A percentile compares a stretch with the other conserved stretches of the same genome.
Conservation (phyloP, 495 filamentous ascomycete genomes). For the Podospora pseudopauciseta region DNA sequence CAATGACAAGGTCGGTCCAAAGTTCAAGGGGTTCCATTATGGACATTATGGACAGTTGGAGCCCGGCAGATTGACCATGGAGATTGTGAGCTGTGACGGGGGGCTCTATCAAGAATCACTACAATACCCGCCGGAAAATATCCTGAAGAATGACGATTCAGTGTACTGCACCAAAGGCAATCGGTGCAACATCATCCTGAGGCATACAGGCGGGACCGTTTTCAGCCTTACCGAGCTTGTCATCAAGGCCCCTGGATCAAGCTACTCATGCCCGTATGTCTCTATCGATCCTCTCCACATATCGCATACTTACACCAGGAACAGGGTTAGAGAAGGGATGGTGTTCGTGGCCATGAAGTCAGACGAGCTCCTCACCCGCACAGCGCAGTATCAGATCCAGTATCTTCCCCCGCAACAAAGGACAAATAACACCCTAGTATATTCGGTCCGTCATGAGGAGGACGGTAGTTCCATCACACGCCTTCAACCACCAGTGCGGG, state of each 20-base stretch:
- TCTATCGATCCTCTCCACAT: conserved; percentile 6
- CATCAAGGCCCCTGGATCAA: conserved; percentile 77
- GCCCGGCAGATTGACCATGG: conserved; percentile 74
- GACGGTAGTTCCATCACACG: conserved; percentile 34
- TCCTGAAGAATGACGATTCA: conserved; percentile 72
- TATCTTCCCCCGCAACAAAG: conserved; percentile 40
- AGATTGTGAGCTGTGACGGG: conserved; percentile 85
- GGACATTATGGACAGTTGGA: conserved; percentile 81
- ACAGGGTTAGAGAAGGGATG: conserved; percentile 78
- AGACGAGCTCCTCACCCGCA: conserved; percentile 69
- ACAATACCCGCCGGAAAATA: conserved; percentile 70
- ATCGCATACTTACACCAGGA: conserved; percentile 24
- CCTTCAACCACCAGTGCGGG: not conserved
- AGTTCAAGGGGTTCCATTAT: conserved; percentile 63
- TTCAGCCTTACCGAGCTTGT: conserved; percentile 81
- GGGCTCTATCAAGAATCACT: conserved; percentile 63
- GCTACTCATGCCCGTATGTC: conserved; percentile 83
- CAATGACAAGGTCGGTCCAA: conserved; percentile 51
- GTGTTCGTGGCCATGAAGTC: conserved; percentile 84
- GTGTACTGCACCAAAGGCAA: conserved; percentile 87
- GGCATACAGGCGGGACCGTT: conserved; percentile 69
- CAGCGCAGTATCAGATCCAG: conserved; percentile 71
- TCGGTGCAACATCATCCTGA: conserved; percentile 78
- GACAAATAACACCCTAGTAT: conserved; percentile 34
- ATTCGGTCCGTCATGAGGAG: conserved; percentile 46